phyloP scores from a whole-genome alignment of 768 basidiomycete genomes.

The Lentinula edodes region DNA sequence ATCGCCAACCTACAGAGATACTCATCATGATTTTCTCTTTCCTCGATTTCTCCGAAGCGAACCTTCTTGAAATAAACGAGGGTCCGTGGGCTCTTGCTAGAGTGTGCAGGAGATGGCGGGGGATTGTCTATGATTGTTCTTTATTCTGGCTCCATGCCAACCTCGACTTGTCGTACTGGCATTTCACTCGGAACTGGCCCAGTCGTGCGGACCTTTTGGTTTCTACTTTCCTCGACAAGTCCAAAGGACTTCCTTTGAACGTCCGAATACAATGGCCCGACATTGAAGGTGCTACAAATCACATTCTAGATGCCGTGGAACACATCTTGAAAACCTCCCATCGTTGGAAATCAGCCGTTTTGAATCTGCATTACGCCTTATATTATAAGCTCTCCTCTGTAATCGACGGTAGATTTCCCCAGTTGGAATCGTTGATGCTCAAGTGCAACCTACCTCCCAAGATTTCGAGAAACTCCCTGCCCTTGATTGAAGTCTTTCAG shows the following conservation, averaged over 20 bases:
- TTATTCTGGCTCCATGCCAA: constrained; percentile 1
- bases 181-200: neutral
- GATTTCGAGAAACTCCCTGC: neutral
- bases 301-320: neutral
- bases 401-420: neutral
- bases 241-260: neutral
- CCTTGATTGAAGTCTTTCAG: neutral
- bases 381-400: neutral
- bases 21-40: neutral
- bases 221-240: neutral
- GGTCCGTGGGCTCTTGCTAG: constrained; percentile 6
- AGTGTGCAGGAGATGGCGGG: constrained; percentile 4
- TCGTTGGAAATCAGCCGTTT: constrained; percentile 4
- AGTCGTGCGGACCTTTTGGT: neutral
- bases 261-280: neutral
- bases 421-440: neutral
- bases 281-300: neutral
- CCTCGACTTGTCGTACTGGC: neutral
- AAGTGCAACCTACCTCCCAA: neutral
- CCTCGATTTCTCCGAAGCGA: neutral
- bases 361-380: neutral
- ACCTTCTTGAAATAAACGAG: neutral
- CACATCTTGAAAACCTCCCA: neutral
- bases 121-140: neutral
- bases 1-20: constrained; percentile 4